Evolutionary conservation across 2,329 filamentous ascomycete genomes (phyloP).

Genomic region (Trichoderma sp.): DNA sequence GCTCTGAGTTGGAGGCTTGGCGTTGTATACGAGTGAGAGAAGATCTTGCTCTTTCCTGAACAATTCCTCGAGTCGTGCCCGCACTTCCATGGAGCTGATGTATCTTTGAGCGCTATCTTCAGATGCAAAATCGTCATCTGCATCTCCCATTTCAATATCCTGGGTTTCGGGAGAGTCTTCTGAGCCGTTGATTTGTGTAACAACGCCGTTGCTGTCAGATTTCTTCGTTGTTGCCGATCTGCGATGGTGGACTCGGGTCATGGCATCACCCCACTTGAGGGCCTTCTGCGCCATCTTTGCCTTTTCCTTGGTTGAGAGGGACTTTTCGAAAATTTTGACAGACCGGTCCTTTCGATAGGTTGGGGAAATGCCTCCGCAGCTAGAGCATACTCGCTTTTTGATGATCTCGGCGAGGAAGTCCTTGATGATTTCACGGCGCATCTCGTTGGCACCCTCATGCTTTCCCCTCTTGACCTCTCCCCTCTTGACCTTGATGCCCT

Average conservation of each 20-base stretch:
- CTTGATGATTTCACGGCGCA: constrained; percentile 72
- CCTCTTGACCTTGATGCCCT: constrained; percentile 50
- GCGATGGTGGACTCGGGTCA: constrained; percentile 45
- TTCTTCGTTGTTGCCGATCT: constrained; percentile 45
- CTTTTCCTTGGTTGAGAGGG: constrained; percentile 70
- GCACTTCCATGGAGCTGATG: constrained; percentile 79
- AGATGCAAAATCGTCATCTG: constrained; percentile 14
- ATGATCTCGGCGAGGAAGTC: constrained; percentile 75
- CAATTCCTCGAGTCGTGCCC: constrained; percentile 70
- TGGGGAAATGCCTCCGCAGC: constrained; percentile 69
- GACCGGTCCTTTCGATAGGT: constrained; percentile 84
- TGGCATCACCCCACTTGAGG: constrained; percentile 67
- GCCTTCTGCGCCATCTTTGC: constrained; percentile 69
- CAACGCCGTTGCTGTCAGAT: constrained; percentile 62
- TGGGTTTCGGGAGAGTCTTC: constrained; percentile 40
- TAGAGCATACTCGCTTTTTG: constrained; percentile 65
- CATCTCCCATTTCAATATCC: constrained; percentile 35
- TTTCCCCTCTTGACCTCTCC: constrained; percentile 61
- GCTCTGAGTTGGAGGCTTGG: constrained; percentile 60
- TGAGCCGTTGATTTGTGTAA: constrained; percentile 47
- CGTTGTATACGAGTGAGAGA: constrained; percentile 79
- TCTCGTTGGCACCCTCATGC: constrained; percentile 78
- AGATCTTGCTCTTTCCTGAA: constrained; percentile 88
- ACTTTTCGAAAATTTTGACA: constrained; percentile 90
- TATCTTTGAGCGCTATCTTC: constrained; percentile 58